Evolutionary conservation across 179 eudicot species (phyloP).

Genomic region (Actinidia arguta): DNA sequence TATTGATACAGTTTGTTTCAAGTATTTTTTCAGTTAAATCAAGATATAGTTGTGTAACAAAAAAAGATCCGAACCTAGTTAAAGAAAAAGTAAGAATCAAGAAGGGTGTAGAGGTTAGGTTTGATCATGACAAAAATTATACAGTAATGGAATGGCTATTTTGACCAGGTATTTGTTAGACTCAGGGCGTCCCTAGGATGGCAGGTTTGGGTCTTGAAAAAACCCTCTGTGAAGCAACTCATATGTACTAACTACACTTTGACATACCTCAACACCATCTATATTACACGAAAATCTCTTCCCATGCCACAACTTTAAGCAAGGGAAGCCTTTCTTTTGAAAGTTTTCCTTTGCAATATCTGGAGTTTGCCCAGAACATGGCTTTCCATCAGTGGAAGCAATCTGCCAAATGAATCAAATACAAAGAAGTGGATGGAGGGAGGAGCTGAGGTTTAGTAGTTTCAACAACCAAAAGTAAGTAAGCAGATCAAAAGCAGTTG

Average conservation of each 20-base stretch:
- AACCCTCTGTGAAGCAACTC: no score
- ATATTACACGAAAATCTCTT: constrained; percentile 44
- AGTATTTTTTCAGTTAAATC: neutral
- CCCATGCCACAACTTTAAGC: constrained; percentile 79
- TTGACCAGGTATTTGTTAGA: neutral
- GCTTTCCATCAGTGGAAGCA: constrained; percentile 70
- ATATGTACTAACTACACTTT: no score
- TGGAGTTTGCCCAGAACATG: constrained; percentile 89
- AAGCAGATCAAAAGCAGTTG: constrained; percentile 13
- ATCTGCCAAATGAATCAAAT: constrained; percentile 53
- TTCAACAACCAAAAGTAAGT: neutral
- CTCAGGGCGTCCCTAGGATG: neutral
- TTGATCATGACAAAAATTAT: neutral
- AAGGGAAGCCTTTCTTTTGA: constrained; percentile 73
- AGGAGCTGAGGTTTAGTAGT: neutral
- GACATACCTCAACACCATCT: constrained; percentile 62
- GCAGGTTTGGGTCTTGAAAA: neutral
- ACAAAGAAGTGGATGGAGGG: neutral
- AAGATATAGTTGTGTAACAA: neutral
- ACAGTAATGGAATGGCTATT: neutral
- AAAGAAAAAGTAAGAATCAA: neutral
- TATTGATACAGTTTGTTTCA: neutral
- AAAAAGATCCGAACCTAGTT: neutral
- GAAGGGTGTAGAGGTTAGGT: neutral
- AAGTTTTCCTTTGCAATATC: constrained; percentile 93